Base-by-base conservation (phyloP, 2,329 filamentous ascomycete species). In the Colletotrichum paranaense region DNA sequence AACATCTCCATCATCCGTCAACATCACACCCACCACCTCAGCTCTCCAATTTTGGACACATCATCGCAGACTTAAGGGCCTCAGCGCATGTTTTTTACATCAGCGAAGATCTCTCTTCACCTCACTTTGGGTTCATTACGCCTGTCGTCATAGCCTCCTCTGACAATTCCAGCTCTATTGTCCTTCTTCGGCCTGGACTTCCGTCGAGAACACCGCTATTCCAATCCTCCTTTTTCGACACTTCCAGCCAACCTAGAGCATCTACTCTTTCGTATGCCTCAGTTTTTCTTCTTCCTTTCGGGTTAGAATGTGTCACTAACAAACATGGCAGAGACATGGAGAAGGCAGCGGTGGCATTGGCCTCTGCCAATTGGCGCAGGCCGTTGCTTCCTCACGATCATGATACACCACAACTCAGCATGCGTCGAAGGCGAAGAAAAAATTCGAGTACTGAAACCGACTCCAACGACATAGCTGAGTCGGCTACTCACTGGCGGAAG, bases 11-110 rank as follows among this genome's bases (percentile, higher is more conserved):
- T 57, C 24, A 11, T 19, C 26, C 58, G 22, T 35, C 38, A 49
- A 56, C 69, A 59, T 60, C 69, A 63, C 69, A 22, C n/a, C 24
- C 53, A 28, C 26, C 65, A 62, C 57, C 57, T 60, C 66, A 62
- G 19, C 22, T 19, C 24, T 22, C 53, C 38, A 16, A 53, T 72
- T 72, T 72, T 72, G 69, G 69, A 72, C 65, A 64, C 59, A 24
- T 63, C 49, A 42, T 65, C 66, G 55, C 67, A 72, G 69, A 72
- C 58, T 72, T 72, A 72, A 53, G 30, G 38, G 65, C 35, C 52
- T 46, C 30, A 58, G 69, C 59, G 69, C 66, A 69, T 72, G 69
- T 32, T 72, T 70, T 72, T 59, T 68, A 64, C 24, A 67, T 60
- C 69, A 72, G 69, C 69, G 69, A 69, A 32, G 59, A 69, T 42